A percentile compares a stretch with the other conserved stretches of the same genome.
phyloP scores from a whole-genome alignment of 208 protist species.

The Jaenimonas drosophilae region DNA sequence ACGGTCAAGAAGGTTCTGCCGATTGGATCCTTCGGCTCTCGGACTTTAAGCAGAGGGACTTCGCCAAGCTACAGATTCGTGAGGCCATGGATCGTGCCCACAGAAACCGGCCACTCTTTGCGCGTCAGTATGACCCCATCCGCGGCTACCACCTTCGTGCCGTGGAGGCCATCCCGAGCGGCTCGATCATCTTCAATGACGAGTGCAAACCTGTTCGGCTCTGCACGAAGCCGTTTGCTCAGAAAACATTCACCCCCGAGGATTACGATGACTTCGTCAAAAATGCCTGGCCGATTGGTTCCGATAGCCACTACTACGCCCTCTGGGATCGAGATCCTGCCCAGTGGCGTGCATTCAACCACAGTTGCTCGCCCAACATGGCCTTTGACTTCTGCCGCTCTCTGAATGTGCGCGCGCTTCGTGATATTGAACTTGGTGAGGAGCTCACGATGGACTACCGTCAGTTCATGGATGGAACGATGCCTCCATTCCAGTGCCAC shows the following conservation, averaged over 20 bases:
- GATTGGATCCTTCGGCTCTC: constrained; percentile 81
- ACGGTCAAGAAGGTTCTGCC: constrained; percentile 71
- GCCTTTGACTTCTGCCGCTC: constrained; percentile 42
- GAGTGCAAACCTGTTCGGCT: constrained; percentile 55
- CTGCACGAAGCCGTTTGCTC: constrained; percentile 69
- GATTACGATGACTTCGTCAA: constrained; percentile 54
- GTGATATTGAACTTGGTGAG: constrained; percentile 60
- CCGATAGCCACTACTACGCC: constrained; percentile 70
- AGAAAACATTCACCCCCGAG: constrained; percentile 20
- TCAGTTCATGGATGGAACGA: constrained; percentile 70
- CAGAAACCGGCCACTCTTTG: constrained; percentile 31
- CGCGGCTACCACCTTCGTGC: constrained; percentile 68
- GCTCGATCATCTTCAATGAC: constrained; percentile 50
- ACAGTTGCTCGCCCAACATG: constrained; percentile 81
- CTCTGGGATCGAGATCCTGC: constrained; percentile 67
- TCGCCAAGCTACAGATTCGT: constrained; percentile 68
- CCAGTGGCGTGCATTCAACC: constrained; percentile 66
- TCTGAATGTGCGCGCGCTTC: constrained; percentile 59
- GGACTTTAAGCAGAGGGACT: constrained; percentile 66
- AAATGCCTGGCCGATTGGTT: constrained; percentile 67
- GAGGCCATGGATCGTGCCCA: constrained; percentile 40
- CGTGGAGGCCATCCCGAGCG: constrained; percentile 31
- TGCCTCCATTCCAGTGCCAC: constrained; percentile 60
- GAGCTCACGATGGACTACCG: constrained; percentile 89
- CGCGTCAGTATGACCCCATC: constrained; percentile 30